A percentile compares a stretch with the other conserved stretches of the same genome.
phyloP scores from a whole-genome alignment of 495 filamentous ascomycete species.

The Daldinia childiae region DNA sequence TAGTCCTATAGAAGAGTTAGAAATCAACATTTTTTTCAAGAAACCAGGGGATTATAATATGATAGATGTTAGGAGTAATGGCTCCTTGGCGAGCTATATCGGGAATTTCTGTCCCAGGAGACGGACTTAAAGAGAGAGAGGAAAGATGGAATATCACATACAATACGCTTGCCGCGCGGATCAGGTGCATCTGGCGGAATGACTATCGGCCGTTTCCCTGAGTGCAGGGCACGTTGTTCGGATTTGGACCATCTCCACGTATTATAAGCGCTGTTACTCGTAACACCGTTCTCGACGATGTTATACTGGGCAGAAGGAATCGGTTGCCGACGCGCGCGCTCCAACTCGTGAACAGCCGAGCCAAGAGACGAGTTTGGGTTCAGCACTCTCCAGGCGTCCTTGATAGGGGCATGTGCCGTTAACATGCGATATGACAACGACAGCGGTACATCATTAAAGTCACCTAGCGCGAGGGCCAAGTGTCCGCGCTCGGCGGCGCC shows the following conservation, averaged over 20 bases:
- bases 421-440: conserved; percentile 89
- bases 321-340: conserved; percentile 63
- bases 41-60: no score
- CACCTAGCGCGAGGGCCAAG: conserved; percentile 84
- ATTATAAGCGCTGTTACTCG: conserved; percentile 86
- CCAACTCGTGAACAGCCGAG: conserved; percentile 69
- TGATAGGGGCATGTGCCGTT: conserved; percentile 77
- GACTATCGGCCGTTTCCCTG: conserved; percentile 56
- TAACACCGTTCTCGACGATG: conserved; percentile 80
- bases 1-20: conserved; percentile 66
- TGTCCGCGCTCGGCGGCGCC: conserved; percentile 85
- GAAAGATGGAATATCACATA: background rate
- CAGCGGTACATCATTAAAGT: conserved; percentile 93
- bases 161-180: conserved; percentile 78
- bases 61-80: no score
- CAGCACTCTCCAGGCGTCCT: conserved; percentile 81
- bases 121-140: background rate
- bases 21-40: background rate
- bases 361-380: conserved; percentile 84
- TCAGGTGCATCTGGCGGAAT: conserved; percentile 69
- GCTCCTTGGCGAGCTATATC: background rate
- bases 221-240: conserved; percentile 64
- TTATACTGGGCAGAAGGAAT: conserved; percentile 79
- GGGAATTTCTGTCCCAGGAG: background rate
- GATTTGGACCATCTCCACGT: conserved; percentile 90